phyloP scores from a whole-genome alignment of 352 stramenopile genomes.

The Pythium insidiosum region DNA sequence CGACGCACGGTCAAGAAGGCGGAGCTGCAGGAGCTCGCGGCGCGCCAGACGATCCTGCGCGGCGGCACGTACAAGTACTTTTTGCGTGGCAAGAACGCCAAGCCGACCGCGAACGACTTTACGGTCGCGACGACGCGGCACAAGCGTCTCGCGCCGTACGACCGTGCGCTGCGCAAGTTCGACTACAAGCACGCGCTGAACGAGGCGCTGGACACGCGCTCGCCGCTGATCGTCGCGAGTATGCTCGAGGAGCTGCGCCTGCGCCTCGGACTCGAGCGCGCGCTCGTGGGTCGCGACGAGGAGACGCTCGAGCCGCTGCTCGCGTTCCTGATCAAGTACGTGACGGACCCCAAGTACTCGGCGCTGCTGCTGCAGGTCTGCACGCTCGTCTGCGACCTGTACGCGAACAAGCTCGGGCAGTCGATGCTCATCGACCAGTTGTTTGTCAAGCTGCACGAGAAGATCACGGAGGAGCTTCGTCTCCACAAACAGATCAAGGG shows the following conservation, averaged over 20 bases:
- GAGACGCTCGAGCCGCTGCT: conserved; percentile 92
- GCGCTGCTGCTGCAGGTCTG: conserved; percentile 89
- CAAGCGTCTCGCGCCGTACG: conserved; percentile 89
- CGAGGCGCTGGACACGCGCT: conserved; percentile 87
- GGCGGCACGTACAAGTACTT: conserved; percentile 88
- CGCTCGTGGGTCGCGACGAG: conserved; percentile 90
- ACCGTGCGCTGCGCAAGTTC: conserved; percentile 92
- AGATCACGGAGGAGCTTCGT: conserved; percentile 78
- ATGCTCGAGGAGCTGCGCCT: conserved; percentile 94
- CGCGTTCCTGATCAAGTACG: conserved; percentile 93
- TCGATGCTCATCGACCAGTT: conserved; percentile 90
- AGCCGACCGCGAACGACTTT: conserved; percentile 65
- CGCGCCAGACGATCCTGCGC: conserved; percentile 62
- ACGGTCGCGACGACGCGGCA: conserved; percentile 76
- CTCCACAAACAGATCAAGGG: conserved; percentile 81
- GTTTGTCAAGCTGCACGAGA: conserved; percentile 89
- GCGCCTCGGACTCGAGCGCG: conserved; percentile 84
- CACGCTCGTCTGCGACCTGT: conserved; percentile 91
- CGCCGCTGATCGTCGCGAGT: conserved; percentile 87
- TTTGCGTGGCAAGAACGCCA: conserved; percentile 80
- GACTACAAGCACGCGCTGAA: conserved; percentile 95
- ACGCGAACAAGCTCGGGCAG: conserved; percentile 88
- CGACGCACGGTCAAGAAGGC: conserved; percentile 62
- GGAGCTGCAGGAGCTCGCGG: conserved; percentile 59
- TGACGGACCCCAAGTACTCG: conserved; percentile 92